These are phyloP conservation scores for Debaryomyces tyrocola DNA, from an alignment of 805 yeast genomes.

Conservation along the genomic window DNA sequence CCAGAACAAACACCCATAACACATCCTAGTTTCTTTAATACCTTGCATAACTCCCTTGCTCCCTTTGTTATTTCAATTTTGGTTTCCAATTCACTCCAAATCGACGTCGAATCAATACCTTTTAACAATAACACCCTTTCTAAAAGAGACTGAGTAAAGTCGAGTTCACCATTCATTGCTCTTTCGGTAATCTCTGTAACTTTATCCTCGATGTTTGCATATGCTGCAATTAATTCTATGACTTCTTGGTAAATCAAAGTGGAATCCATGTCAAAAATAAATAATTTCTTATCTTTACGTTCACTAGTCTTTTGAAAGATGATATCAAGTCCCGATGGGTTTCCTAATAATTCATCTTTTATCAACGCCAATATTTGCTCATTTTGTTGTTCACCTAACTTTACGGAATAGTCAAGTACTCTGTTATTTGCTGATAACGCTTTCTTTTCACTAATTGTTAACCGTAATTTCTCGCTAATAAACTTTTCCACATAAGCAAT, in stretches of 20 bases:
- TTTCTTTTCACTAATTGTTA: constrained; percentile 4
- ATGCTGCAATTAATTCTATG: constrained; percentile 90
- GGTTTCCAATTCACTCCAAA: constrained; percentile 77
- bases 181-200: constrained; percentile 87
- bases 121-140: constrained; percentile 76
- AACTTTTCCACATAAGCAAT: constrained; percentile 5
- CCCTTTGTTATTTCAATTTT: constrained; percentile 83
- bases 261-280: constrained; percentile 97
- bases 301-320: constrained; percentile 25
- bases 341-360: constrained; percentile 6
- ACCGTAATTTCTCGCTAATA: constrained; percentile 2
- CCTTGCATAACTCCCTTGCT: constrained; percentile 66
- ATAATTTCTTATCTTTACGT: constrained; percentile 49
- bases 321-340: constrained; percentile 23
- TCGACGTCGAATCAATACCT: constrained; percentile 70
- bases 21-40: constrained; percentile 60
- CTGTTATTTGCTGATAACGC: constrained; percentile 16
- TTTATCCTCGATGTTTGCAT: constrained; percentile 84
- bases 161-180: constrained; percentile 97
- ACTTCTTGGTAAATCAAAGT: constrained; percentile 95
- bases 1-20: constrained; percentile 89
- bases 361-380: not conserved
- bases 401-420: constrained; percentile 21
- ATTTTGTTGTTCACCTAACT: constrained; percentile 4
- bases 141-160: constrained; percentile 76